Conservation (phyloP, 2,329 filamentous ascomycete species). For the Ceratocystis smalleyi region DNA sequence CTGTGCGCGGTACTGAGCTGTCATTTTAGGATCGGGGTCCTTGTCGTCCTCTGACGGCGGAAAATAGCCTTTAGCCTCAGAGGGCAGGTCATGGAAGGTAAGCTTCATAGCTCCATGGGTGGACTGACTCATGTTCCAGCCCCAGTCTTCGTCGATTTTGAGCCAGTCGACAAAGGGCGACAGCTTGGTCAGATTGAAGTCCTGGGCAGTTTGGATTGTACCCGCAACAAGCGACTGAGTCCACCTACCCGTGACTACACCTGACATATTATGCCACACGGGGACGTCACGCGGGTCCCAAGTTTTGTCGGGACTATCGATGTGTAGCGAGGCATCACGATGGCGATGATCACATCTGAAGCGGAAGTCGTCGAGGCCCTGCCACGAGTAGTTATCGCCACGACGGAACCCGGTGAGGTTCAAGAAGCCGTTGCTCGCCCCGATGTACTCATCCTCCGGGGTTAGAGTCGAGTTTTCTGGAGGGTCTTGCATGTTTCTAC, state of each 20-base stretch:
- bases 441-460: constrained; percentile 13
- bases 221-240: constrained; percentile 33
- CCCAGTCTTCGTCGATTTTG: constrained; percentile 43
- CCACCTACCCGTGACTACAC: constrained; percentile 64
- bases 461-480: constrained; percentile 5
- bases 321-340: constrained; percentile 31
- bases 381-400: constrained; percentile 65
- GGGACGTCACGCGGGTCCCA: constrained; percentile 28
- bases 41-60: constrained; percentile 10
- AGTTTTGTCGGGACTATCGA: constrained; percentile 23
- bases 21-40: constrained; percentile 21
- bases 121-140: constrained; percentile 62
- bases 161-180: constrained; percentile 52
- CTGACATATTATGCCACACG: constrained; percentile 66
- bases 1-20: constrained; percentile 11
- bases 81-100: constrained; percentile 14
- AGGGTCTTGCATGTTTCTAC: neutral
- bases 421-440: constrained; percentile 30
- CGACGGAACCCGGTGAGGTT: constrained; percentile 65
- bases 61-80: neutral
- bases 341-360: constrained; percentile 30
- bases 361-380: constrained; percentile 46
- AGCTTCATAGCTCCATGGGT: constrained; percentile 46
- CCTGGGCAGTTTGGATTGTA: constrained; percentile 33
- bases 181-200: constrained; percentile 49